Evolutionary conservation across 345 rosid genomes (phyloP), one percentile per base, ranked within the genome.

Genomic region (Psidium friedrichsthalianum): DNA sequence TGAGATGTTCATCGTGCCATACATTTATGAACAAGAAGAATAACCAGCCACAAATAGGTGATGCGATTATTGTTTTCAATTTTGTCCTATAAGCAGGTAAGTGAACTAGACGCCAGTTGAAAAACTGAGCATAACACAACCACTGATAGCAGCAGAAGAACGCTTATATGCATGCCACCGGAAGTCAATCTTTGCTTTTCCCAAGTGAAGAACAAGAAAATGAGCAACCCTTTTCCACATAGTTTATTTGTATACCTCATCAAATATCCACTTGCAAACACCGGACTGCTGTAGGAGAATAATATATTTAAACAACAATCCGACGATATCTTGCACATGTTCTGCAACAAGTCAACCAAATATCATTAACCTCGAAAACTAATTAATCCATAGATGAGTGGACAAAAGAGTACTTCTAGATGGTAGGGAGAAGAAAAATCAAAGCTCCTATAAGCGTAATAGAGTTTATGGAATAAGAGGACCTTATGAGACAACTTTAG

Each of bases 221-320:
- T 64, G 42, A 64, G 76, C 76, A 59, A n/a, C 22, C 36, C 27
- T 18, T 82, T 82, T 54, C 52, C 82, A 53, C 29, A 57, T n/a
- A 58, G 57, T 42, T 44, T 32, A 89, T 13, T 54, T 42, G 51
- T 88, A 82, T 92, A 97, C 99, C 99, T 97, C 99, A 90, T 97
- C 96, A 92, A 97, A 95, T 90, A 97, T 95, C 99, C 97, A 95
- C 89, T 95, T 91, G 89, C 95, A 92, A 85, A 92, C 91, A 58
- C 98, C 99, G 86, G 95, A 92, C 86, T 94, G 87, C 88, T 91
- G 94, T 87, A 97, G 89, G 83, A 95, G 94, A 57, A 86, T 86
- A 84, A 97, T 92, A 92, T 95, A 95, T 87, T 89, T 95, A 90
- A 97, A 97, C 59, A 95, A 84, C 92, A 97, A 84, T 87, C 98